Evolutionary conservation across 2,329 filamentous ascomycete species (phyloP), one percentile per base, ranked within the genome.

Genomic region (Knufia petricola): DNA sequence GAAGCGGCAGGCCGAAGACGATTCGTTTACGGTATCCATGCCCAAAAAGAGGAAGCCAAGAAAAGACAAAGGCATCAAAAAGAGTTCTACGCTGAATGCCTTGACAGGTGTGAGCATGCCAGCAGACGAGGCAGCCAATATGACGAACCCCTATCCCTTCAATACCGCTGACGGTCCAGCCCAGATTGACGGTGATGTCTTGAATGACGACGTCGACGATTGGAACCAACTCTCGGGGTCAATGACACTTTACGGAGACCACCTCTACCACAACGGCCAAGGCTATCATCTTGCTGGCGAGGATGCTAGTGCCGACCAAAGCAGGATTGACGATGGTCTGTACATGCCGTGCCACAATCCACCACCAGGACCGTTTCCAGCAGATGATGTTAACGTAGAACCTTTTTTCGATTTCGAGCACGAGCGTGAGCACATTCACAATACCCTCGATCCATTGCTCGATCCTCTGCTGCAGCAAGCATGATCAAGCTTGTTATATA

Each of bases 71-170:
- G 56, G 56, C 20, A 30, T 51, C 32, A 49, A 46, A 40, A 56
- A 53, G 15, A 37, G 48, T 13, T 56, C 55, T 4, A 45, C 49
- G 10, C 50, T 58, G 40, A 58, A 52, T 3, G 60, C 63, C 1
- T 66, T 71, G 52, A 67, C 65, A 1, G 66, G 68, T 3, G 19
- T 39, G 9, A 39, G 28, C 15, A 61, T 59, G 6, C 51, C 59
- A 30, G 26, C 57, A 2, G 53, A 54, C 10, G 45, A 55, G 3
- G 36, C 49, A 68, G 0, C 61, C 63, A 0, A 17, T 8, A 30
- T 32, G 23, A 28, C 23, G 26, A 26, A 3, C 20, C 23, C 15
- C 19, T 20, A 8, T 26, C 21, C n/a, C 17, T 21, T 36, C 32
- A 36, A n/a, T n/a, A 8, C 7, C 13, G 32, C 6, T n/a, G 13